Evolutionary conservation across 805 yeast species (phyloP).

Genomic region (Debaryomyces maramus): DNA sequence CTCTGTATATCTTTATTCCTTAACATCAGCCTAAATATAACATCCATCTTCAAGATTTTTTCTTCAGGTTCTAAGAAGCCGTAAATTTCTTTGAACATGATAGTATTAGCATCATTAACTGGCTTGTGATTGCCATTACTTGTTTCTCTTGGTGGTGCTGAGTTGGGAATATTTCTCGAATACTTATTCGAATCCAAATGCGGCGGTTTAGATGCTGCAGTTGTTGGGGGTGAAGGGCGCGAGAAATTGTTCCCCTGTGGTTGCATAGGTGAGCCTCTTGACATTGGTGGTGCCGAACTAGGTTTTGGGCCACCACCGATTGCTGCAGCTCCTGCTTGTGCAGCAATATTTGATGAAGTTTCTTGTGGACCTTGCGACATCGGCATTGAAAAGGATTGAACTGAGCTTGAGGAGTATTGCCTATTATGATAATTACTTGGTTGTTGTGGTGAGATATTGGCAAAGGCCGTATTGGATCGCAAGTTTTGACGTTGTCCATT

Average conservation of each 20-base stretch:
- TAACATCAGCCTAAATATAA: conserved; percentile 36
- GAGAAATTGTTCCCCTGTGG: neutral
- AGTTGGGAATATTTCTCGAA: neutral
- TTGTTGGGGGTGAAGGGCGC: neutral
- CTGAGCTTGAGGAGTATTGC: neutral
- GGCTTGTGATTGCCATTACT: neutral
- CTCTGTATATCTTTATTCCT: conserved; percentile 24
- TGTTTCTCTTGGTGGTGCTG: conserved; percentile 3
- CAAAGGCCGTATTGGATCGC: conserved; percentile 3
- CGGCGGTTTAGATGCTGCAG: neutral
- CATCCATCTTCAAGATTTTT: conserved; percentile 42
- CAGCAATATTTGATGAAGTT: conserved; percentile 1
- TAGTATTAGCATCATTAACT: conserved; percentile 7
- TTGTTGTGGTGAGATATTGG: neutral
- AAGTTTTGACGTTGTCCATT: conserved; percentile 1
- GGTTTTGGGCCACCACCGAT: neutral
- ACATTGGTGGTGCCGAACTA: neutral
- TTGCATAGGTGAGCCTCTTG: neutral
- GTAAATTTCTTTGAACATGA: conserved; percentile 36
- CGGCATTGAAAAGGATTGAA: neutral
- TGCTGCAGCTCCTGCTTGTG: conserved; percentile 7
- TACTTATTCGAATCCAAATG: neutral
- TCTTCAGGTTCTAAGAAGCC: conserved; percentile 32
- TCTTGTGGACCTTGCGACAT: conserved; percentile 3
- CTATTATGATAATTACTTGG: neutral